Evolutionary conservation across 495 filamentous ascomycete species (phyloP).

Genomic region (Neurospora sp.): DNA sequence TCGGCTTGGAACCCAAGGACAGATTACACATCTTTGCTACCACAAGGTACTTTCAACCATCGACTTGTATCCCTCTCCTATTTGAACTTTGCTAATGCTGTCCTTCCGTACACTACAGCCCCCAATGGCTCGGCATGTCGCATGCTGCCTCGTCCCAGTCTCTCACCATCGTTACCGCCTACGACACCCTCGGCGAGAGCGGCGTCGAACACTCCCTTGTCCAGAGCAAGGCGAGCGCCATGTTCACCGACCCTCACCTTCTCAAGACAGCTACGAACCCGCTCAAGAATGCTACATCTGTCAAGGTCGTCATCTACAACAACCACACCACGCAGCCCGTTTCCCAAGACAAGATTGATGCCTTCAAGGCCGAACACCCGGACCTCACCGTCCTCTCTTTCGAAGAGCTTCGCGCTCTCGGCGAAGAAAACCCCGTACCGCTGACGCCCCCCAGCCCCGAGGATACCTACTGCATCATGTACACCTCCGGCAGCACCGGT

Average conservation of each 20-base stretch:
- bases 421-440: slow-evolving; percentile 51
- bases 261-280: slow-evolving; percentile 36
- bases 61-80: neutral
- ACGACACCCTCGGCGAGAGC: slow-evolving; percentile 56
- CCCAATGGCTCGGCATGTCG: slow-evolving; percentile 45
- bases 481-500: slow-evolving; percentile 88
- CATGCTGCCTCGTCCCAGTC: slow-evolving; percentile 77
- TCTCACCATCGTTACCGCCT: slow-evolving; percentile 90
- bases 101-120: slow-evolving; percentile 15
- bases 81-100: slow-evolving; percentile 3
- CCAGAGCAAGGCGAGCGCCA: slow-evolving; percentile 49
- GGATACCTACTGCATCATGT: slow-evolving; percentile 84
- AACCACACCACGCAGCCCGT: slow-evolving; percentile 28
- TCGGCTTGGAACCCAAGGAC: slow-evolving; percentile 42
- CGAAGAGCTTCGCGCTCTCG: slow-evolving; percentile 43
- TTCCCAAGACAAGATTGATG: slow-evolving; percentile 28
- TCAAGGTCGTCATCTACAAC: slow-evolving; percentile 39
- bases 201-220: slow-evolving; percentile 52
- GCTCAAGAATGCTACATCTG: slow-evolving; percentile 30
- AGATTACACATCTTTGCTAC: slow-evolving; percentile 51
- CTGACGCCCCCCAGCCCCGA: slow-evolving; percentile 56
- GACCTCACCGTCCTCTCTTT: slow-evolving; percentile 32
- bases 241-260: slow-evolving; percentile 53
- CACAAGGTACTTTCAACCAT: slow-evolving; percentile 33
- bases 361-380: slow-evolving; percentile 32